Conservation (phyloP, 2,329 filamentous ascomycete genomes). For the Cordyceps cicadae region DNA sequence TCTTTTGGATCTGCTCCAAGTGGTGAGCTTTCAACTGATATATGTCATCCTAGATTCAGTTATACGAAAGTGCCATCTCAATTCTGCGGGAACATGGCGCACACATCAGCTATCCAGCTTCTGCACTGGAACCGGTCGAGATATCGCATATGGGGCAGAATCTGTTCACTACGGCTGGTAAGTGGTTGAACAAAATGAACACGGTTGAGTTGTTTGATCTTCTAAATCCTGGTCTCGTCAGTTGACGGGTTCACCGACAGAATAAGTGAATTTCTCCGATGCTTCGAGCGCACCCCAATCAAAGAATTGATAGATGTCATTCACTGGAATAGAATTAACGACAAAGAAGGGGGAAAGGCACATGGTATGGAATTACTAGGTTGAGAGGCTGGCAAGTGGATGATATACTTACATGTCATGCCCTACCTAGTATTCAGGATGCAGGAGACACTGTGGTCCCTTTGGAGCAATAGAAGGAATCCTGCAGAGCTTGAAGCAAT, state of each 20-base stretch:
- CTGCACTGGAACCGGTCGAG: background rate
- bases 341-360: background rate
- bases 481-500: background rate
- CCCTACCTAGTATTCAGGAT: background rate
- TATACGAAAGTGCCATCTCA: background rate
- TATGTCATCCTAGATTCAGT: background rate
- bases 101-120: background rate
- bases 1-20: background rate
- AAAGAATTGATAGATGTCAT: conserved; percentile 6
- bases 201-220: too few species aligned
- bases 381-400: too few species aligned
- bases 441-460: background rate
- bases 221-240: background rate
- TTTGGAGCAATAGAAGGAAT: background rate
- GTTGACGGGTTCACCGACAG: conserved; percentile 7
- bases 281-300: background rate
- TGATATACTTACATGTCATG: background rate
- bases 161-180: background rate
- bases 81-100: background rate
- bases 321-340: conserved; percentile 2
- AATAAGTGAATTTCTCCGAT: conserved; percentile 8
- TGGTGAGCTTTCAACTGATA: background rate
- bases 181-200: background rate
- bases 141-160: background rate
- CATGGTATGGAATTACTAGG: background rate